These are phyloP conservation scores for Petunia axillaris DNA, from an alignment of 257 asterid genomes.

Conservation along the genomic window DNA sequence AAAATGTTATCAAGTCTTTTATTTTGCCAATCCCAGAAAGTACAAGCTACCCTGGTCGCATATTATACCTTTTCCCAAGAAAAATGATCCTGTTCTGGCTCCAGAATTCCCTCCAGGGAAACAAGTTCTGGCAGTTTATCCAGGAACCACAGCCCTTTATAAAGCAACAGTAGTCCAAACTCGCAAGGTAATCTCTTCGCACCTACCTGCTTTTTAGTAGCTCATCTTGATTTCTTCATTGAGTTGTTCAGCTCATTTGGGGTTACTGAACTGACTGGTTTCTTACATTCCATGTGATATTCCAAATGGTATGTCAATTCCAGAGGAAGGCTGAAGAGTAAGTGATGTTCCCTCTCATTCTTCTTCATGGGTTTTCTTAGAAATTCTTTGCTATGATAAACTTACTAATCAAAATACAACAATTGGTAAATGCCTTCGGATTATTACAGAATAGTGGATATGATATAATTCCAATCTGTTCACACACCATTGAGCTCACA, in stretches of 20 bases:
- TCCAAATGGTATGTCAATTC: conserved; percentile 30
- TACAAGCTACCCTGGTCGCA: conserved; percentile 91
- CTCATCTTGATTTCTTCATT: neutral
- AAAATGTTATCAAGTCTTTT: neutral
- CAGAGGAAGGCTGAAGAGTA: conserved; percentile 94
- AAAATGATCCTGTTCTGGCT: conserved; percentile 64
- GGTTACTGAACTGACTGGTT: conserved; percentile 38
- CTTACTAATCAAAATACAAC: neutral
- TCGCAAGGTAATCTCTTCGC: conserved; percentile 65
- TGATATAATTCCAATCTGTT: neutral
- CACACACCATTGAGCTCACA: neutral
- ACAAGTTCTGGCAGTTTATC: conserved; percentile 94
- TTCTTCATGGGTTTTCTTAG: neutral
- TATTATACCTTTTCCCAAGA: conserved; percentile 89
- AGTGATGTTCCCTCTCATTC: conserved; percentile 37
- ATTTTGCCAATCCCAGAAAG: conserved; percentile 61
- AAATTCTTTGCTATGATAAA: neutral
- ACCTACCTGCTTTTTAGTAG: neutral
- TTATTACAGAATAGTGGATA: neutral
- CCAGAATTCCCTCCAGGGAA: conserved; percentile 82
- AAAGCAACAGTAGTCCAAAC: conserved; percentile 92
- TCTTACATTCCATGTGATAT: conserved; percentile 38
- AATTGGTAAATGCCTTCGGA: conserved; percentile 8
- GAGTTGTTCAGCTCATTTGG: neutral
- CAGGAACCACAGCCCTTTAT: conserved; percentile 91